These are phyloP conservation scores for Alternaria novae-zelandiae DNA, from an alignment of 2,329 filamentous ascomycete genomes.

Conservation along the genomic window DNA sequence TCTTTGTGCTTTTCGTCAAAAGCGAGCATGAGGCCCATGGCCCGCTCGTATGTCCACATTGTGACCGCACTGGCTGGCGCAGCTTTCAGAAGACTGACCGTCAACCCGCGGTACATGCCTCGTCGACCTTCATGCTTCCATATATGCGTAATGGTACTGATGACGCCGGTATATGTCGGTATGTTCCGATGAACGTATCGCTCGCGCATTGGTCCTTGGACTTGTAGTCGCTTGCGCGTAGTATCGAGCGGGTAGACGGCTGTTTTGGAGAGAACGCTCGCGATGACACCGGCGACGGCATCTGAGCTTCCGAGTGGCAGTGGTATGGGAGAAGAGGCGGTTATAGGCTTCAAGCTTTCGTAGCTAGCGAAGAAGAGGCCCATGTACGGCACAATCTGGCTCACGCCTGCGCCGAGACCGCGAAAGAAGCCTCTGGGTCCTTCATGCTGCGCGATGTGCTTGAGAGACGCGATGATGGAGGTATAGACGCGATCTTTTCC, in stretches of 20 bases:
- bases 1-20: conserved; percentile 26
- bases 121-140: conserved; percentile 74
- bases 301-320: conserved; percentile 78
- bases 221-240: conserved; percentile 89
- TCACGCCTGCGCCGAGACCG: conserved; percentile 79
- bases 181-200: conserved; percentile 87
- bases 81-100: conserved; percentile 88
- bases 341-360: conserved; percentile 67
- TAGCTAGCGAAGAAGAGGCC: conserved; percentile 93
- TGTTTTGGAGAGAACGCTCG: conserved; percentile 84
- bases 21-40: conserved; percentile 64
- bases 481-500: conserved; percentile 80
- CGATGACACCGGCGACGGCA: conserved; percentile 79
- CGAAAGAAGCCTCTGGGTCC: conserved; percentile 84
- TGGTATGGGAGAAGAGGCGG: conserved; percentile 59
- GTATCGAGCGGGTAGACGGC: conserved; percentile 91
- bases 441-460: conserved; percentile 76
- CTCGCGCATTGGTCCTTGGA: conserved; percentile 84
- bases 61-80: conserved; percentile 92
- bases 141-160: conserved; percentile 71
- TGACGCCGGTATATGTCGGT: conserved; percentile 75
- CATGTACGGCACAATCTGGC: conserved; percentile 95
- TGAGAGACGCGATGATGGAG: conserved; percentile 71
- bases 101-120: conserved; percentile 86
- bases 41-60: conserved; percentile 91